phyloP scores from a whole-genome alignment of 768 basidiomycete genomes.

The Pluteus cervinus region DNA sequence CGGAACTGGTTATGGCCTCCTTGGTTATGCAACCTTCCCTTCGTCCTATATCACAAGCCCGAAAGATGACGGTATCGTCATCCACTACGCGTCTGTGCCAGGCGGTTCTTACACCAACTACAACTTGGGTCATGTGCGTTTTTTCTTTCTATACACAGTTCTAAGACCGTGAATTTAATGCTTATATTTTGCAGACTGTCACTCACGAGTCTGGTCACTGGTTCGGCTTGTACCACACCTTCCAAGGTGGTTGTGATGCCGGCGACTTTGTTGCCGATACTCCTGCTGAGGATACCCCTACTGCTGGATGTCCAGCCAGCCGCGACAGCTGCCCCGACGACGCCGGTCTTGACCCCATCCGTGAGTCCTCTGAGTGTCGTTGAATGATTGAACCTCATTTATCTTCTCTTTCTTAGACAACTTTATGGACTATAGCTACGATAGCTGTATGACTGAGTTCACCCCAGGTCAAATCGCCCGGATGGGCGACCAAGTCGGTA shows the following conservation, averaged over 20 bases:
- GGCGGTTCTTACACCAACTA: conserved; percentile 23
- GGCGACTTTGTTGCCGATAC: conserved; percentile 33
- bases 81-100: conserved; percentile 25
- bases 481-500: not conserved
- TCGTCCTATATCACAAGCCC: conserved; percentile 18
- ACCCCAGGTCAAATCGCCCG: conserved; percentile 3
- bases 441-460: conserved; percentile 1
- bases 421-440: conserved; percentile 2
- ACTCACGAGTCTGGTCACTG: conserved; percentile 35
- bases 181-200: conserved; percentile 16
- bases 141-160: not conserved
- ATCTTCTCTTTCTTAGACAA: conserved; percentile 1
- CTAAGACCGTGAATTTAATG: not conserved
- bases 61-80: conserved; percentile 30
- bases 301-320: conserved; percentile 23
- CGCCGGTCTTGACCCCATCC: conserved; percentile 30
- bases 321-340: conserved; percentile 23
- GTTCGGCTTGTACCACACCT: conserved; percentile 35
- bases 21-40: conserved; percentile 33
- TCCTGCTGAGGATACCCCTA: conserved; percentile 25
- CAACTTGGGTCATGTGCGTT: conserved; percentile 18
- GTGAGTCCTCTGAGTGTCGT: conserved; percentile 10
- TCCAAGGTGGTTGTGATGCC: conserved; percentile 26
- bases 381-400: not conserved
- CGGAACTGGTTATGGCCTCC: conserved; percentile 15